Evolutionary conservation across 2,329 filamentous ascomycete genomes (phyloP), one percentile per base, ranked within the genome.

Genomic region (Colletotrichum kahawae): DNA sequence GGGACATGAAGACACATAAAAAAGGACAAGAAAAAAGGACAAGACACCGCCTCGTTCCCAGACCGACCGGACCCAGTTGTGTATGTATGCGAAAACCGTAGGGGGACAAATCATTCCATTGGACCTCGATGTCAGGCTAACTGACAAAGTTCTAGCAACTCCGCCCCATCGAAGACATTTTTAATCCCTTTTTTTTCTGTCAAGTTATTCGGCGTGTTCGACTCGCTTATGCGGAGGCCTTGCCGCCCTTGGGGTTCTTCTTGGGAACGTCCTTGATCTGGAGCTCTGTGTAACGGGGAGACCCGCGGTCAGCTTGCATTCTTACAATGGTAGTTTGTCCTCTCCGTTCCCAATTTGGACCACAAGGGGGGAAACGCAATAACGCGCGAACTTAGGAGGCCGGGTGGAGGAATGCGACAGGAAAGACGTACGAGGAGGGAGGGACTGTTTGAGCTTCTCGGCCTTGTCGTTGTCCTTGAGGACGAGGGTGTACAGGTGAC

Each of bases 391-490:
- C 14, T 33, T 14, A 16, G 2, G 12, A 3, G 1, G 1, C 0
- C 24, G 18, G 29, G 5, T 34, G 4, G 29, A 18, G 6, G 14
- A 48, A 24, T 13, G 34, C 29, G 56, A 33, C 16, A 9, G n/a
- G 33, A 16, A 6, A 34, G 16, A 75, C 95, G 84, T 96, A 99
- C 97, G 95, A 83, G 97, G 97, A 84, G 97, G 97, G 80, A 99
- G 92, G 87, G 93, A 95, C 93, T 98, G 96, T 95, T 98, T 98
- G 82, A 99, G 93, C 95, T 99, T 99, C 91, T 98, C 97, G 88
- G 96, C 97, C 95, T 98, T 98, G 87, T 98, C 97, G 85, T 93
- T 92, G 90, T 99, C 97, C 93, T 98, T 98, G 84, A 99, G 93
- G 87, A 98, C 95, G 83, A 99, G 93, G 82, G 97, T 98, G 94